Base-by-base conservation (phyloP, 768 basidiomycete species). In the Amanita pallidorosea region DNA sequence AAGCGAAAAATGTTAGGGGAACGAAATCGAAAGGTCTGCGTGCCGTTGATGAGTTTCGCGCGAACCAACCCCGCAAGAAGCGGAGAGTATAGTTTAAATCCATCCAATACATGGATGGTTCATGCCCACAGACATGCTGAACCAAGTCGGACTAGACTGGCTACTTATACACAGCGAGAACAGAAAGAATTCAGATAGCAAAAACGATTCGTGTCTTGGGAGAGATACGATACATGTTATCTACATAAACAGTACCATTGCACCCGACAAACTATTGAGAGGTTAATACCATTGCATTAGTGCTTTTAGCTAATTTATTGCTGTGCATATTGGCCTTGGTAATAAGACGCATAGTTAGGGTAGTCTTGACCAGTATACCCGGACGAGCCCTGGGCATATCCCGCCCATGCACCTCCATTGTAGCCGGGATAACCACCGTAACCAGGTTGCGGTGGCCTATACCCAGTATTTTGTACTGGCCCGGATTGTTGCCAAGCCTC, bases 261-360 rank as follows among this genome's bases (percentile, higher is more conserved):
- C 45, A 11, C 23, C 42, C 20, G 18, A 31, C 41, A 41, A 49
- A 27, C 33, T 45, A 20, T 40, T 23, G 35, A 15, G 44, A 51
- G 45, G 34, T 51, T 44, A 51, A 45, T 51, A 25, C 40, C 12
- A 37, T 29, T 45, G 44, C 27, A 27, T 20, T 15, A 12, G n/a
- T 38, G 31, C n/a, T 1, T 42, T 49, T 35, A 51, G 20, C 43
- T 45, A 64, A 75, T 63, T 67, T 81, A 81, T 68, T 85, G 83
- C 65, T 88, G 87, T 56, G 82, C 74, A 61, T 89, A 90, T 75
- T 89, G 88, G 65, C 78, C 80, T 71, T 90, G 88, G 67, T 92
- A 92, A 65, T 91, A 92, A 54, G 87, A 77, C 40, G 88, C 85
- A 55, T 91, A 91, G 64, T 80, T 86, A 63, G 80, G 73, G 63